phyloP scores from a whole-genome alignment of 2,329 filamentous ascomycete genomes.

The Ophiostoma fasciatum region DNA sequence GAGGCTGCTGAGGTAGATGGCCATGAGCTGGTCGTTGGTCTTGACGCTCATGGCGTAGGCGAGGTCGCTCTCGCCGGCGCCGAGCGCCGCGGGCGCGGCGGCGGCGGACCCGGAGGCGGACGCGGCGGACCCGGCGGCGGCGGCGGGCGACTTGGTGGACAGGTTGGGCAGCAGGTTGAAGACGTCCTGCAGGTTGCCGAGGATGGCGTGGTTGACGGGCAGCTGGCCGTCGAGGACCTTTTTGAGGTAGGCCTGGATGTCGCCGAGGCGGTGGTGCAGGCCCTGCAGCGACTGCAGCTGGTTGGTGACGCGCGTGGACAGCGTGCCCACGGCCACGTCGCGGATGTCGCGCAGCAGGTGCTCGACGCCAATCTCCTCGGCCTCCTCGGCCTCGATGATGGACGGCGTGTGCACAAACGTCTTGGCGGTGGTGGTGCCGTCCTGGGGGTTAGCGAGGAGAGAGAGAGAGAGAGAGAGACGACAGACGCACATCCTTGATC shows the following conservation, averaged over 20 bases:
- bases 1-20: constrained; percentile 91
- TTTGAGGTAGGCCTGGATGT: constrained; percentile 89
- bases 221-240: constrained; percentile 89
- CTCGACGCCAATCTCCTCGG: constrained; percentile 97
- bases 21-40: constrained; percentile 98
- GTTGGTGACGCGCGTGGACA: constrained; percentile 92
- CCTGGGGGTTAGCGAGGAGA: constrained; percentile 36
- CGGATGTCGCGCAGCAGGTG: constrained; percentile 95
- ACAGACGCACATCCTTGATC: constrained; percentile 79
- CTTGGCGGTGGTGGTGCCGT: constrained; percentile 90
- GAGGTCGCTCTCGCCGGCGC: constrained; percentile 57
- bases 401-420: constrained; percentile 98
- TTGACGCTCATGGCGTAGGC: constrained; percentile 97
- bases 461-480: constrained; percentile 3
- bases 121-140: constrained; percentile 20
- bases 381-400: constrained; percentile 96
- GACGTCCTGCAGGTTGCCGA: constrained; percentile 96
- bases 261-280: constrained; percentile 81
- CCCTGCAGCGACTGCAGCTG: constrained; percentile 96
- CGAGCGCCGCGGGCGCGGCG: constrained; percentile 31
- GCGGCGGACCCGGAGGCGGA: constrained; percentile 32
- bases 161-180: constrained; percentile 98
- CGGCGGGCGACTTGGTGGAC: constrained; percentile 39
- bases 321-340: constrained; percentile 90
- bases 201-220: constrained; percentile 91